phyloP scores from a whole-genome alignment of 352 stramenopile genomes.

The Sclerospora graminicola region DNA sequence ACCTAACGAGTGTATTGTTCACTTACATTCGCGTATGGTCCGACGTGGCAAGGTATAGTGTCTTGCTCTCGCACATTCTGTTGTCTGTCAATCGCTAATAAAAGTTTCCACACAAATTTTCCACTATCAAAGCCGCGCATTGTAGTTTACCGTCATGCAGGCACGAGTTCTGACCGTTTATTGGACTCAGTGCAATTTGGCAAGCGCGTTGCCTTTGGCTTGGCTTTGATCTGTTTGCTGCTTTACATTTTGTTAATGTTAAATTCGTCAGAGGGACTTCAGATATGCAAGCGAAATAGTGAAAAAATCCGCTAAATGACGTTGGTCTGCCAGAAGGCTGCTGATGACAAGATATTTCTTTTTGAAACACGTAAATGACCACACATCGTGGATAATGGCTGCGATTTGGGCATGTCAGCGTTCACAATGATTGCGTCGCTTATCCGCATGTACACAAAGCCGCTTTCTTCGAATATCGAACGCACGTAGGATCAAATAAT shows the following conservation, averaged over 20 bases:
- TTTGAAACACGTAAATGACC: slow-evolving; percentile 22
- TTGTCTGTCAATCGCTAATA: slow-evolving; percentile 39
- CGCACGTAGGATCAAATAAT: too few species aligned
- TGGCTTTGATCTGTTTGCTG: slow-evolving; percentile 47
- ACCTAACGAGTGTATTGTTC: too few species aligned
- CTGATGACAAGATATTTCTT: slow-evolving; percentile 32
- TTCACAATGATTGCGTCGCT: too few species aligned
- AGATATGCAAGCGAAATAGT: slow-evolving; percentile 20
- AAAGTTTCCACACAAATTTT: slow-evolving; percentile 38
- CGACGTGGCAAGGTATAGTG: too few species aligned
- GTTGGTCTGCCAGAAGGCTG: slow-evolving; percentile 27
- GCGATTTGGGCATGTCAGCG: slow-evolving; percentile 38
- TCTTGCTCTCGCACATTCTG: slow-evolving; percentile 51
- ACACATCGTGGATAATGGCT: slow-evolving; percentile 40
- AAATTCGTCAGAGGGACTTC: slow-evolving; percentile 31
- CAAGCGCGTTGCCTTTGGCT: too few species aligned
- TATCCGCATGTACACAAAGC: slow-evolving; percentile 43
- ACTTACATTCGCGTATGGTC: slow-evolving; percentile 42
- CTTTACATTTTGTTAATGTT: slow-evolving; percentile 52
- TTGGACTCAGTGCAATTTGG: too few species aligned
- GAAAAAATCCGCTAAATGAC: slow-evolving; percentile 11
- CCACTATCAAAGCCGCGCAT: slow-evolving; percentile 36
- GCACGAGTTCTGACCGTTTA: slow-evolving; percentile 33
- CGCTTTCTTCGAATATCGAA: too few species aligned
- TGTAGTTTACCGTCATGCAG: too few species aligned